These are phyloP conservation scores for Crithidia expoeki DNA, from an alignment of 208 protist species.

Conservation along the genomic window DNA sequence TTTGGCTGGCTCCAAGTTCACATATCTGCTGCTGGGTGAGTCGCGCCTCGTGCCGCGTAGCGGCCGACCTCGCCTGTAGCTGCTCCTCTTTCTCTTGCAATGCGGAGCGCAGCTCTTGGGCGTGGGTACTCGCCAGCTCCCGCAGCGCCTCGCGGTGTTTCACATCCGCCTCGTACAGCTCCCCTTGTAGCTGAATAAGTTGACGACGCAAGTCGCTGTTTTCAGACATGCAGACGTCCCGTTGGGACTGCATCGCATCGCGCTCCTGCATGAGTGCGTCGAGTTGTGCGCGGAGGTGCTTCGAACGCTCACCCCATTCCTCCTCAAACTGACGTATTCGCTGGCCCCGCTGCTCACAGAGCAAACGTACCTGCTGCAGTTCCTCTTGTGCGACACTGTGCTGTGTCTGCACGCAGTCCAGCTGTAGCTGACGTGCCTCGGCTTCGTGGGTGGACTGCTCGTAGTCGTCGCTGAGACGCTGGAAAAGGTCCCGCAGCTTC, in stretches of 20 bases:
- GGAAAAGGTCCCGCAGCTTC: slow-evolving; percentile 50
- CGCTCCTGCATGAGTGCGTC: slow-evolving; percentile 40
- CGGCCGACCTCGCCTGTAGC: slow-evolving; percentile 28
- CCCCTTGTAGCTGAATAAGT: slow-evolving; percentile 33
- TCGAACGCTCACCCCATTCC: slow-evolving; percentile 44
- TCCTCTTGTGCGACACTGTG: slow-evolving; percentile 32
- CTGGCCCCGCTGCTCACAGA: slow-evolving; percentile 27
- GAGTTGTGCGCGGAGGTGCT: slow-evolving; percentile 44
- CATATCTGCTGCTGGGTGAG: slow-evolving; percentile 17
- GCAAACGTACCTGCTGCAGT: slow-evolving; percentile 27
- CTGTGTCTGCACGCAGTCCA: slow-evolving; percentile 32
- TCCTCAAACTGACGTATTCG: slow-evolving; percentile 37
- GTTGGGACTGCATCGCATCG: slow-evolving; percentile 39
- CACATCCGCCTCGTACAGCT: slow-evolving; percentile 15
- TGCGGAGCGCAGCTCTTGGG: slow-evolving; percentile 30
- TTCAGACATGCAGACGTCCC: slow-evolving; percentile 42
- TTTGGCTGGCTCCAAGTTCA: slow-evolving; percentile 30
- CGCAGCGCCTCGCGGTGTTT: slow-evolving; percentile 21
- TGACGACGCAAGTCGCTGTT: slow-evolving; percentile 40
- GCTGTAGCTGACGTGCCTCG: slow-evolving; percentile 18
- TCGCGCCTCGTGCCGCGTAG: slow-evolving; percentile 33
- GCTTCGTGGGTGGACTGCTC: slow-evolving; percentile 32
- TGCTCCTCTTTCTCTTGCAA: slow-evolving; percentile 44
- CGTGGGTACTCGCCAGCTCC: slow-evolving; percentile 19
- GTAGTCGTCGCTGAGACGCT: slow-evolving; percentile 44